These are phyloP conservation scores for Colletotrichum liaoningense DNA, from an alignment of 2,329 filamentous ascomycete species.

Conservation along the genomic window DNA sequence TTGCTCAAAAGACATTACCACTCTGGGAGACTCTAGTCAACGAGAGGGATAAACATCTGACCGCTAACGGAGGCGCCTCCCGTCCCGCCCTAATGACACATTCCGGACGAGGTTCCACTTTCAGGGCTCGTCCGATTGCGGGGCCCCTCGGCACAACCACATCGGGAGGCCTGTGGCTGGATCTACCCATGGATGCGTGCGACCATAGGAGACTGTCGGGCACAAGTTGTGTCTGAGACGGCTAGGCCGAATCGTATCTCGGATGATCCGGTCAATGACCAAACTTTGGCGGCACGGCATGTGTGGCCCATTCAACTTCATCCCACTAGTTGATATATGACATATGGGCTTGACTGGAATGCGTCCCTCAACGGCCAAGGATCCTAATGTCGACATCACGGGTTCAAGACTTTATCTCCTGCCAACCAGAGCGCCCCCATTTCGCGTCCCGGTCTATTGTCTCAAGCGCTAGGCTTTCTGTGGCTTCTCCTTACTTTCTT, in stretches of 20 bases:
- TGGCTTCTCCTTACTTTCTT: not conserved
- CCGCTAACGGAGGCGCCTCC: not conserved
- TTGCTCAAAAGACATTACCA: not conserved
- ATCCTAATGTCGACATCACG: not conserved
- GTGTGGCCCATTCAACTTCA: not conserved
- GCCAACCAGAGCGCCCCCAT: not conserved
- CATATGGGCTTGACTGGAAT: not conserved
- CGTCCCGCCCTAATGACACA: not conserved
- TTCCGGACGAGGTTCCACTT: conserved; percentile 3
- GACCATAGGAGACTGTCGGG: not conserved
- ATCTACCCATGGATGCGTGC: not conserved
- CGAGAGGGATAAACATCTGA: not conserved
- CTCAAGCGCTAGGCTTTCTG: not conserved
- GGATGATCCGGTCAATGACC: not conserved
- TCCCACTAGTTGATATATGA: not conserved
- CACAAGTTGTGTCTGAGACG: not conserved
- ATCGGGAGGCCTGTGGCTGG: not conserved
- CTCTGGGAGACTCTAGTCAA: not conserved
- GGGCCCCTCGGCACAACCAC: not conserved
- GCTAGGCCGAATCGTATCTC: not conserved
- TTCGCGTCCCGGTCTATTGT: not conserved
- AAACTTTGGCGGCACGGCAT: not conserved
- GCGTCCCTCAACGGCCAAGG: not conserved
- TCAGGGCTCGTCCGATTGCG: not conserved
- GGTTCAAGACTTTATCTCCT: not conserved